Base-by-base conservation (phyloP, 306 rosid genomes). In the Castanea sativa region DNA sequence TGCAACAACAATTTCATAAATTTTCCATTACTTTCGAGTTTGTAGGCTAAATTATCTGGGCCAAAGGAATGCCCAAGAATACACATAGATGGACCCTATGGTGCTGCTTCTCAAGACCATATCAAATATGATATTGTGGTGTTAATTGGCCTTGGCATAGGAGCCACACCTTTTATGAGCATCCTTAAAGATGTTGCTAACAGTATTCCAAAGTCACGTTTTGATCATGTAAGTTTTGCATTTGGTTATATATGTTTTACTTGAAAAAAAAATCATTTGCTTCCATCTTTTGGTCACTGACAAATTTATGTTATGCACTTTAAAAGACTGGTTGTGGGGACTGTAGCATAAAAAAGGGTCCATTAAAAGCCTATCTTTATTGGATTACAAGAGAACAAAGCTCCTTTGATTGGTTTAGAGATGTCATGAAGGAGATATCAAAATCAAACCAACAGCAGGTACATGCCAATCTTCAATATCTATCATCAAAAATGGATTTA, bases 401-500 rank as follows among this genome's bases (percentile, higher is more conserved):
- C 87, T 92, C 98, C 69, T 92, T 94, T 83, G 97, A 89, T 55
- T 94, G 98, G 98, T 94, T 92, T 79, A 82, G 94, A 89, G 97
- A 92, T 83, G 78, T 77, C 82, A 86, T 90, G 84, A 89, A 90
- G 74, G 96, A 89, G 74, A 76, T 89, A 69, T 82, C 93, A 67
- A 73, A 60, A 55, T 83, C 96, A 57, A 80, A 81, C 78, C 83
- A 84, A 69, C 87, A 84, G 10, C 90, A 92, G 94, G 97, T 92
- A 87, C 65, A 53, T 72, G 60, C 75, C 32, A 64, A 61, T 18
- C 8, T 59, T 2, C 74, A 30, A 65, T 56, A 74, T 78, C 56
- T 53, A 49, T 20, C 43, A 78, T 41, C 45, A 41, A 41, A 41
- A 41, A 41, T 41, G 45, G 45, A 41, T 8, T 41, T 41, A 41